Percentiles rank a stretch among this genome's conserved stretches.
These are phyloP conservation scores for Lathyrus oleraceus DNA, from an alignment of 306 rosid species.

Conservation along the genomic window DNA sequence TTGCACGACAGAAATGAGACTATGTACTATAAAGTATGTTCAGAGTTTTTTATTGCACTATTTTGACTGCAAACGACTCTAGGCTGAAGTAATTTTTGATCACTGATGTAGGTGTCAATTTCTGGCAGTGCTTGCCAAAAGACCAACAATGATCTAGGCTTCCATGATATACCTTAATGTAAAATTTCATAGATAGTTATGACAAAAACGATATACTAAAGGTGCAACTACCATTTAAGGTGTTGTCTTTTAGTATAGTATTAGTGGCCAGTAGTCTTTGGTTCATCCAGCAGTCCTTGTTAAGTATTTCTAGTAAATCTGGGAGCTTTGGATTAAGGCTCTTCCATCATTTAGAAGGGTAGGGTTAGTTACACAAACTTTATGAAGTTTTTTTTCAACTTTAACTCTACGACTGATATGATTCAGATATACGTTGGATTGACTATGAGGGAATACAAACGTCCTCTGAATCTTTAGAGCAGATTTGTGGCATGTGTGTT, in stretches of 20 bases:
- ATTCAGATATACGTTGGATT: no score
- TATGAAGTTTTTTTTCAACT: constrained; percentile 21
- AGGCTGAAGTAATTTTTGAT: constrained; percentile 12
- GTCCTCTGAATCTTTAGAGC: no score
- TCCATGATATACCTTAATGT: neutral
- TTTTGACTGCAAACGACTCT: constrained; percentile 26
- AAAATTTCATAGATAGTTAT: constrained; percentile 6
- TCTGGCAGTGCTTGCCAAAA: neutral
- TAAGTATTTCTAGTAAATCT: neutral
- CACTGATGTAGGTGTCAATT: constrained; percentile 13
- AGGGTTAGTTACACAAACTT: constrained; percentile 5
- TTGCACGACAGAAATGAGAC: constrained; percentile 98
- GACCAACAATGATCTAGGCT: constrained; percentile 1
- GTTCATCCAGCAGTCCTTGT: neutral
- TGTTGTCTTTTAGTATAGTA: constrained; percentile 1
- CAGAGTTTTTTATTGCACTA: constrained; percentile 22
- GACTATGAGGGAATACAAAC: no score
- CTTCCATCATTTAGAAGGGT: constrained; percentile 26
- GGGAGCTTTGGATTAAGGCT: constrained; percentile 9
- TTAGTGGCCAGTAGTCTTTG: neutral
- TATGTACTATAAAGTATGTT: constrained; percentile 88
- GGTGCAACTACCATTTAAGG: constrained; percentile 12
- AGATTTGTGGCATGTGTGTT: no score
- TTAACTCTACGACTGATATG: neutral
- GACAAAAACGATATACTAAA: constrained; percentile 13